These are phyloP conservation scores for Coemansia sp. DNA, from an alignment of 192 early-diverging fungal genomes.

Conservation along the genomic window DNA sequence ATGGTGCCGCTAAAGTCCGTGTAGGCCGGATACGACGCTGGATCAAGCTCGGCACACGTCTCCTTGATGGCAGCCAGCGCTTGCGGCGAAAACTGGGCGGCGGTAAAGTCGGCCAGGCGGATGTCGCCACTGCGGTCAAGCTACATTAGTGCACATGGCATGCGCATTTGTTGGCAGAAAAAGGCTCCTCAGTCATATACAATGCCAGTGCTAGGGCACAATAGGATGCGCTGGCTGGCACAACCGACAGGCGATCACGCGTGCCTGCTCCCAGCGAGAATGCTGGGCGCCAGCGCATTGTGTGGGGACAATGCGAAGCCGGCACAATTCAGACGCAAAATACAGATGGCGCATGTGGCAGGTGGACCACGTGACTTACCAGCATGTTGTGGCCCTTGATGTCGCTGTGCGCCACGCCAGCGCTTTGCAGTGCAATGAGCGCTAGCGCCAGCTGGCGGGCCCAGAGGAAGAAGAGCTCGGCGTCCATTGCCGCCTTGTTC, in stretches of 20 bases:
- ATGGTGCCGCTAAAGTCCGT: slow-evolving; percentile 52
- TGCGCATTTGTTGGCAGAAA: too few species aligned
- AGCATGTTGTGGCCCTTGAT: slow-evolving; percentile 62
- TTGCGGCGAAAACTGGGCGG: slow-evolving; percentile 33
- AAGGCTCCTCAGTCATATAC: too few species aligned
- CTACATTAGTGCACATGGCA: slow-evolving; percentile 6
- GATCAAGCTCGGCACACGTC: slow-evolving; percentile 23
- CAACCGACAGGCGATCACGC: too few species aligned
- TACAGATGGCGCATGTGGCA: too few species aligned
- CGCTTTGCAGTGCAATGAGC: slow-evolving; percentile 49
- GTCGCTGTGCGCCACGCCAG: slow-evolving; percentile 56
- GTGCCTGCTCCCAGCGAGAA: too few species aligned
- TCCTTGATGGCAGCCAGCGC: slow-evolving; percentile 18
- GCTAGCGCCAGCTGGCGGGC: slow-evolving; percentile 54
- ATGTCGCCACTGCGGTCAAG: slow-evolving; percentile 32
- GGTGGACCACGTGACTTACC: slow-evolving; percentile 17
- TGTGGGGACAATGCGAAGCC: too few species aligned
- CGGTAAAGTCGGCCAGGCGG: slow-evolving; percentile 52
- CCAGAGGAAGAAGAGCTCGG: slow-evolving; percentile 55
- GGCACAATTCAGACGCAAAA: not conserved
- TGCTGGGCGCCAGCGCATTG: too few species aligned
- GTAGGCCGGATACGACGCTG: slow-evolving; percentile 30
- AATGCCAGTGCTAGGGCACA: too few species aligned
- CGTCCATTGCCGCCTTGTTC: slow-evolving; percentile 34
- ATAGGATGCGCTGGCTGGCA: not conserved